These are phyloP conservation scores for Orbilia blumenaviensis DNA, from an alignment of 2,329 filamentous ascomycete genomes.

Conservation along the genomic window DNA sequence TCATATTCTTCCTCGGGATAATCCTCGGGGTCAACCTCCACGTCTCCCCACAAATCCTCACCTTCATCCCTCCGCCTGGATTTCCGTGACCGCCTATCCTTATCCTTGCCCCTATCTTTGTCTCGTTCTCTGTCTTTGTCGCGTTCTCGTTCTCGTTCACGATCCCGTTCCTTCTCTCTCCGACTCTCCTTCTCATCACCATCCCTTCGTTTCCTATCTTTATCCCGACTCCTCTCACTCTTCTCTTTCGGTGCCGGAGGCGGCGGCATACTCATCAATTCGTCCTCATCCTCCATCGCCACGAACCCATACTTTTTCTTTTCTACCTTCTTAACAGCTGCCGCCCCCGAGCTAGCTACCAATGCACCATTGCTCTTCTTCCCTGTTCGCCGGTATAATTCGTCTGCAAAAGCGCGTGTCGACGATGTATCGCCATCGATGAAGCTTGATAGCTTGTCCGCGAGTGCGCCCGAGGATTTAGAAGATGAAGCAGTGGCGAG, in stretches of 20 bases:
- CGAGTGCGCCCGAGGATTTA: conserved; percentile 64
- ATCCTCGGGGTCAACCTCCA: conserved; percentile 68
- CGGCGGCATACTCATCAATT: conserved; percentile 59
- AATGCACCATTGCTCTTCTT: conserved; percentile 50
- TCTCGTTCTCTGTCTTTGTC: conserved; percentile 41
- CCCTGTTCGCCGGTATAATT: conserved; percentile 57
- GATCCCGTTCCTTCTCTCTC: conserved; percentile 60
- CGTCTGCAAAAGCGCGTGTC: conserved; percentile 59
- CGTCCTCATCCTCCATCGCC: conserved; percentile 72
- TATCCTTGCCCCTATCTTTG: conserved; percentile 59
- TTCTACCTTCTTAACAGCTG: conserved; percentile 46
- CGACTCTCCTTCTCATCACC: conserved; percentile 55
- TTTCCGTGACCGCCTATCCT: conserved; percentile 65
- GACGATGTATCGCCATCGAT: conserved; percentile 65
- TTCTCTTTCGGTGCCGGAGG: conserved; percentile 61
- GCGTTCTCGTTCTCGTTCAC: conserved; percentile 46
- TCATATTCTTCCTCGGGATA: conserved; percentile 67
- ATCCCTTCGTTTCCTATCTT: conserved; percentile 60
- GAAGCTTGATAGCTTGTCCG: conserved; percentile 66
- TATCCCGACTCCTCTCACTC: conserved; percentile 58
- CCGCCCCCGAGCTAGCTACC: conserved; percentile 11
- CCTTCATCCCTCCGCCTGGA: conserved; percentile 67
- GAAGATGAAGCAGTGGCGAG: conserved; percentile 66
- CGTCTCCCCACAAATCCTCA: conserved; percentile 83
- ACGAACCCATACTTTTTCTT: conserved; percentile 73